phyloP scores from a whole-genome alignment of 192 early-diverging fungal genomes.

The Obelidium mucronatum region DNA sequence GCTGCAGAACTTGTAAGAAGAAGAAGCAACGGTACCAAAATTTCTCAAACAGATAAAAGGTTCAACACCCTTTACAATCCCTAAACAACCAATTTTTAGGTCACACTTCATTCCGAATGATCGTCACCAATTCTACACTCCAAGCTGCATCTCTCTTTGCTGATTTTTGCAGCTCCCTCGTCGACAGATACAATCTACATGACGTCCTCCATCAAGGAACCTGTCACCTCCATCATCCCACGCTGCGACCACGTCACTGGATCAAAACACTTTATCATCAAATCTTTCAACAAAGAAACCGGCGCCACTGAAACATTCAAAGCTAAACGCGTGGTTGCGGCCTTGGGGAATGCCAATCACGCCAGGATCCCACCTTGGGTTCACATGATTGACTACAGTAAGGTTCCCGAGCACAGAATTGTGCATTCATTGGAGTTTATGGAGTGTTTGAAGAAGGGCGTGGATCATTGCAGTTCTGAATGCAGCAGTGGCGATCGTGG shows the following conservation, averaged over 20 bases:
- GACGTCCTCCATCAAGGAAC: conserved; percentile 17
- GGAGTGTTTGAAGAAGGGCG: background rate
- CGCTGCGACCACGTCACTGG: no score
- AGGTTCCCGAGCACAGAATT: background rate
- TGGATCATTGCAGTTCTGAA: background rate
- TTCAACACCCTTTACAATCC: background rate
- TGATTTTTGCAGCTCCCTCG: conserved; percentile 16
- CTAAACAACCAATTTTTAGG: background rate
- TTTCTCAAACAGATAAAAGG: no score
- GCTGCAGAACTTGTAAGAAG: background rate
- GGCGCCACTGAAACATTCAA: background rate
- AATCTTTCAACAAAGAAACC: background rate
- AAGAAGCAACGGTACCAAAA: background rate
- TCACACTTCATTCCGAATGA: conserved; percentile 2
- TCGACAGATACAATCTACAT: conserved; percentile 10
- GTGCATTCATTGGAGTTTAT: conserved; percentile 26
- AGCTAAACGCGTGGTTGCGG: conserved; percentile 15
- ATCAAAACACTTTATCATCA: background rate
- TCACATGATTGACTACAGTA: background rate
- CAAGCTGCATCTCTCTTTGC: background rate
- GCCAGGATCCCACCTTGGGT: conserved; percentile 8
- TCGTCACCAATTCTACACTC: background rate
- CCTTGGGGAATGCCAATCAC: conserved; percentile 21
- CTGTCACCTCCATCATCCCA: conserved; percentile 9
- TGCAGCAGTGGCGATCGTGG: background rate